phyloP scores from a whole-genome alignment of 805 yeast species.

The Candida ulmi region DNA sequence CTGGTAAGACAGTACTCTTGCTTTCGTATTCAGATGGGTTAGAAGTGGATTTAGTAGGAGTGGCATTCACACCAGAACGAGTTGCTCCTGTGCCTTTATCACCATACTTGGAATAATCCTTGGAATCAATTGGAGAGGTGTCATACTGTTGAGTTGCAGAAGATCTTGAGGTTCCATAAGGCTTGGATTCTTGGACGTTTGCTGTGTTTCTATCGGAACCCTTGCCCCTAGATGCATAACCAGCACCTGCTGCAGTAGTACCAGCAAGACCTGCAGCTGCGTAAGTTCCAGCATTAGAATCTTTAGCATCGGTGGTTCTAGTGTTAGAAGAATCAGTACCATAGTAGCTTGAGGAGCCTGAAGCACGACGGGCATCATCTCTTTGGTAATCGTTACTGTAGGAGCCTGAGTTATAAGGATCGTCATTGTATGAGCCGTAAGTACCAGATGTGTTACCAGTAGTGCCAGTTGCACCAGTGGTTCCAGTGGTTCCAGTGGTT shows the following conservation, averaged over 20 bases:
- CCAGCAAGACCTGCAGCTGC: conserved; percentile 1
- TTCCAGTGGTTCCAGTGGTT: no score
- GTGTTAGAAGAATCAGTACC: neutral
- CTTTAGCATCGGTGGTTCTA: neutral
- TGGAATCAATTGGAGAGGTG: no score
- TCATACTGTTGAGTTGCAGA: conserved; percentile 6
- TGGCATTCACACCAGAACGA: conserved; percentile 11
- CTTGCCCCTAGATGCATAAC: conserved; percentile 8
- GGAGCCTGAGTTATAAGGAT: no score
- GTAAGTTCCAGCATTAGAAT: neutral
- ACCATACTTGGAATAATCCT: neutral
- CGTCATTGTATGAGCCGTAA: no score
- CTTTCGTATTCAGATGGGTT: conserved; percentile 11
- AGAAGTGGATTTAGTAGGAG: neutral
- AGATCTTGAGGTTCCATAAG: no score
- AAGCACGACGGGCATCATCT: no score
- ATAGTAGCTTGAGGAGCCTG: no score
- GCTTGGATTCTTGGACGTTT: no score
- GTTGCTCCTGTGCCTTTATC: conserved; percentile 13
- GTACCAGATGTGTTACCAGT: no score
- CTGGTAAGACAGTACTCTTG: conserved; percentile 20
- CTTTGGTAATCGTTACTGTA: no score
- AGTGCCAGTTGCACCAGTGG: no score
- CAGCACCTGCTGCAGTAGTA: conserved; percentile 4
- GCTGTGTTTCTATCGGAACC: no score